Conservation (phyloP, 345 rosid genomes). For the Gossypium thurberi region DNA sequence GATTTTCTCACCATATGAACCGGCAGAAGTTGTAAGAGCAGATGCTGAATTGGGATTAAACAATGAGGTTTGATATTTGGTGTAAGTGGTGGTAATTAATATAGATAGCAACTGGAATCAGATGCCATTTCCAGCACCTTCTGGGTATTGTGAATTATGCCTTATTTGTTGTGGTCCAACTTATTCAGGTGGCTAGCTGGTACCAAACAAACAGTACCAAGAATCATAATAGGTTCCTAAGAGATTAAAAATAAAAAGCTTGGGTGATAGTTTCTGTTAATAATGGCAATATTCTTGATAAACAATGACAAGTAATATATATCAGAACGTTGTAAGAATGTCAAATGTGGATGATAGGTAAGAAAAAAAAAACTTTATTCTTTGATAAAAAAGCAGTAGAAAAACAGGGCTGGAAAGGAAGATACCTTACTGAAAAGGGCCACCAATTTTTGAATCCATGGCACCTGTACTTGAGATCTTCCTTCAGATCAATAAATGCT, state of each 20-base stretch:
- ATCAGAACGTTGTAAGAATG: background rate
- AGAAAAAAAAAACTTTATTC: background rate
- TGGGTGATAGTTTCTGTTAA: background rate
- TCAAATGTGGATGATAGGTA: background rate
- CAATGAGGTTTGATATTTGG: background rate
- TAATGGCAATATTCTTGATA: slow-evolving; percentile 24
- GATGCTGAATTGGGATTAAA: background rate
- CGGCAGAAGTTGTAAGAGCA: slow-evolving; percentile 2
- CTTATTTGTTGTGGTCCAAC: background rate
- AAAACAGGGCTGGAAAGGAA: background rate
- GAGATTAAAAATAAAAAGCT: background rate
- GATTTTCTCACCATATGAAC: slow-evolving; percentile 6
- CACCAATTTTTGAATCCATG: background rate
- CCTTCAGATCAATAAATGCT: too few species aligned
- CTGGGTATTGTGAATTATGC: slow-evolving; percentile 5
- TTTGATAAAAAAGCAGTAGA: background rate
- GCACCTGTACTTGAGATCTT: too few species aligned
- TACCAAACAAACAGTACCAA: too few species aligned
- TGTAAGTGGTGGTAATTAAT: background rate
- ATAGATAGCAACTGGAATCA: slow-evolving; percentile 11
- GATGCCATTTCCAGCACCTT: slow-evolving; percentile 18
- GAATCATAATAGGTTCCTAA: too few species aligned
- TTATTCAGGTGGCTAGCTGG: too few species aligned
- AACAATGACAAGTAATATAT: background rate
- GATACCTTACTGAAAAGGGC: slow-evolving; percentile 14